Evolutionary conservation across 2,329 filamentous ascomycete genomes (phyloP).

Genomic region (Sclerotinia glacialis): DNA sequence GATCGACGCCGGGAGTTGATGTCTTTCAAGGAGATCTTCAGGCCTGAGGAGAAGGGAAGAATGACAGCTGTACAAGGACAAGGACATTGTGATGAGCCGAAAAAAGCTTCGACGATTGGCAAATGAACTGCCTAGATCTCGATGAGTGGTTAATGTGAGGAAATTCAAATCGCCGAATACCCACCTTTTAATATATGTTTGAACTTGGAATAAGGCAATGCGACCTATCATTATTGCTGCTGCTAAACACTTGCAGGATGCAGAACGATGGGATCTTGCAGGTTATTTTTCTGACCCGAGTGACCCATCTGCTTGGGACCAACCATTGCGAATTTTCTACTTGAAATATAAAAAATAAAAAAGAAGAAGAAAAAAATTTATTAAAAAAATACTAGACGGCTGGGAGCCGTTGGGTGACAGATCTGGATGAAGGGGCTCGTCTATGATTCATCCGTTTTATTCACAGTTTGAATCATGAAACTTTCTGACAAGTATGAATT

Average conservation of each 20-base stretch:
- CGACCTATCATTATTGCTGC: slow-evolving; percentile 14
- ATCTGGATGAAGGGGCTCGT: slow-evolving; percentile 1
- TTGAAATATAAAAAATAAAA: background rate
- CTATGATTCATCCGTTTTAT: background rate
- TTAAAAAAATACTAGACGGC: background rate
- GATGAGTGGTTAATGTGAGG: background rate
- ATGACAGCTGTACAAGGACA: slow-evolving; percentile 10
- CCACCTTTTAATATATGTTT: slow-evolving; percentile 14
- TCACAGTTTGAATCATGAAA: background rate
- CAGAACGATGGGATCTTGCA: slow-evolving; percentile 21
- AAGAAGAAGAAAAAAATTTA: background rate
- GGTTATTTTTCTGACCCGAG: slow-evolving; percentile 2
- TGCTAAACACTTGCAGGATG: slow-evolving; percentile 18
- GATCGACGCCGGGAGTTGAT: slow-evolving; percentile 23
- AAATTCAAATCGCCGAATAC: slow-evolving; percentile 16
- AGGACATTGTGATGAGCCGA: background rate
- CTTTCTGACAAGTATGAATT: background rate
- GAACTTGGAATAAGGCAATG: slow-evolving; percentile 8
- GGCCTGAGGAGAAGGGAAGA: background rate
- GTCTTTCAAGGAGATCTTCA: slow-evolving; percentile 4
- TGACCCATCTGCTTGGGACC: slow-evolving; percentile 23
- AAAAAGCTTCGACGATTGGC: slow-evolving; percentile 7
- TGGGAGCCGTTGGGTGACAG: background rate
- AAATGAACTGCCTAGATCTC: background rate
- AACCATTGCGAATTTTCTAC: slow-evolving; percentile 7